Percentiles rank a stretch among this genome's conserved stretches.
phyloP scores from a whole-genome alignment of 2,329 filamentous ascomycete species.

The Drechslera avenae region DNA sequence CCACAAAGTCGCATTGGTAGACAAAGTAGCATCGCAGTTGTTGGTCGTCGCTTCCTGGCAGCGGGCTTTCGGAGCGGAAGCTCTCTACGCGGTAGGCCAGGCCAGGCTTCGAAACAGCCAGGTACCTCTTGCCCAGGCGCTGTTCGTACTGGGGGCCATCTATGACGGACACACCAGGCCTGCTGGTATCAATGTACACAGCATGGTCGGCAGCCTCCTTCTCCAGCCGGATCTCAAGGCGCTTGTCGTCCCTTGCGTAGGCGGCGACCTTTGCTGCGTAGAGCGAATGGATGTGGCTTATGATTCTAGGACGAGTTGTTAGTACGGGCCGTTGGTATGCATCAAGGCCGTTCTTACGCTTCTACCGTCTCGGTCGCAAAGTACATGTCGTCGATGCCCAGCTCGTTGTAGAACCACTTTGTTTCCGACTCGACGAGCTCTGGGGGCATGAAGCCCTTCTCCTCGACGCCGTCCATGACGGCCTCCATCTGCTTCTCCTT shows the following conservation, averaged over 20 bases:
- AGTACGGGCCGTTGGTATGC: slow-evolving; percentile 8
- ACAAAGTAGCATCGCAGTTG: slow-evolving; percentile 98
- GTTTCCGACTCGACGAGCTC: slow-evolving; percentile 84
- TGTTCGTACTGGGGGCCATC: slow-evolving; percentile 90
- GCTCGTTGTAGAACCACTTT: slow-evolving; percentile 95
- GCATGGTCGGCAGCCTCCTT: slow-evolving; percentile 95
- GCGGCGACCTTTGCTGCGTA: slow-evolving; percentile 97
- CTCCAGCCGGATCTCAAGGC: slow-evolving; percentile 90
- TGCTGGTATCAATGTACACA: slow-evolving; percentile 98
- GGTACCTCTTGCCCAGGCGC: slow-evolving; percentile 91
- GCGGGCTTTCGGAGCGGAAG: slow-evolving; percentile 85
- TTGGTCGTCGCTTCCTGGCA: slow-evolving; percentile 76
- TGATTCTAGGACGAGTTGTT: slow-evolving; percentile 61
- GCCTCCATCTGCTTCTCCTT: slow-evolving; percentile 87
- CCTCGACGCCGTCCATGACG: slow-evolving; percentile 79
- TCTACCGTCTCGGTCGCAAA: slow-evolving; percentile 88
- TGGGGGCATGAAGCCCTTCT: slow-evolving; percentile 83
- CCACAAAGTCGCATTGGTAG: slow-evolving; percentile 91
- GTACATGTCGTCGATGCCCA: slow-evolving; percentile 98
- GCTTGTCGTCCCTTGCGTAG: slow-evolving; percentile 89
- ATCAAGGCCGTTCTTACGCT: slow-evolving; percentile 52
- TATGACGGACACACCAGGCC: slow-evolving; percentile 77
- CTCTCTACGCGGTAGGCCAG: slow-evolving; percentile 93
- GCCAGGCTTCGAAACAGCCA: slow-evolving; percentile 73
- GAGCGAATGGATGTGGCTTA: slow-evolving; percentile 91